phyloP scores from a whole-genome alignment of 192 early-diverging fungal species.

The Coemansia sp. region DNA sequence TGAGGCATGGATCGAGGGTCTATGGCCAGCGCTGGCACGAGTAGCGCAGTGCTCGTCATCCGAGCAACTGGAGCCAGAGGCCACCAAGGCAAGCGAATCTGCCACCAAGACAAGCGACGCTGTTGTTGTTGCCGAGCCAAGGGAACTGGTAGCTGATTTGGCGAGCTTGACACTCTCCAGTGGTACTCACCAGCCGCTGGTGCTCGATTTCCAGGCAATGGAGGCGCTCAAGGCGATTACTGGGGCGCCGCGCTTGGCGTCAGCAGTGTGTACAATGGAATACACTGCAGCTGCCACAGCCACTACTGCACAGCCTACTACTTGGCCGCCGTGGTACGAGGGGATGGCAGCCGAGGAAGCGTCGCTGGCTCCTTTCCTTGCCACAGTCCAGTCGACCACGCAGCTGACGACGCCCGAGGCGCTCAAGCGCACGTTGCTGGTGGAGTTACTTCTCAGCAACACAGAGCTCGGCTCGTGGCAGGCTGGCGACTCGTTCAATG shows the following conservation, averaged over 20 bases:
- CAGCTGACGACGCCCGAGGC: conserved; percentile 66
- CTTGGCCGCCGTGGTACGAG: conserved; percentile 33
- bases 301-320: not conserved
- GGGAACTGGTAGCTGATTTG: no score
- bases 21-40: conserved; percentile 71
- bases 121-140: no score
- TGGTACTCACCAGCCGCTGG: conserved; percentile 25
- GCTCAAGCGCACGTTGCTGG: conserved; percentile 66
- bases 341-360: not conserved
- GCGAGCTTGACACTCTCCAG: not conserved
- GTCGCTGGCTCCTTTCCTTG: conserved; percentile 44
- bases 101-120: no score
- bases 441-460: conserved; percentile 54
- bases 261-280: conserved; percentile 12
- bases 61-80: not conserved
- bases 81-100: no score
- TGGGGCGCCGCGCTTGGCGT: conserved; percentile 29
- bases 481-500: conserved; percentile 75
- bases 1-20: conserved; percentile 85
- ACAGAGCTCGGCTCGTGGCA: conserved; percentile 23
- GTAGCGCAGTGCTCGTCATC: conserved; percentile 11
- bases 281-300: not conserved
- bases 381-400: conserved; percentile 54
- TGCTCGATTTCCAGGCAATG: conserved; percentile 39
- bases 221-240: conserved; percentile 31